These are phyloP conservation scores for Lichtheimia hyalospora DNA, from an alignment of 371 early-diverging fungal species.

Conservation along the genomic window DNA sequence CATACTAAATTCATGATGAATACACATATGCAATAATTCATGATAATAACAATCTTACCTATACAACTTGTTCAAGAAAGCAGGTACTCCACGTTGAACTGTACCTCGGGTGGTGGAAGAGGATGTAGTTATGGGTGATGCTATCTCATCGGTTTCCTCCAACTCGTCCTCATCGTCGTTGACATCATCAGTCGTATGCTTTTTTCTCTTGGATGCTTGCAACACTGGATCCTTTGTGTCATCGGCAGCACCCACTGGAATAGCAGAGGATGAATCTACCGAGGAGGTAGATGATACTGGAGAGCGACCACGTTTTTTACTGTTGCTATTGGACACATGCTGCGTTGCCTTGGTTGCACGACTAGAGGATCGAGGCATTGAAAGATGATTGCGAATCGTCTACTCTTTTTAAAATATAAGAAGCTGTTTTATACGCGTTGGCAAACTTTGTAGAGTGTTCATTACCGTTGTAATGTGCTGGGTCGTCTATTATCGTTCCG, in stretches of 20 bases:
- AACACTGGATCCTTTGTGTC: background rate
- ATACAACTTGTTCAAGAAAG: slow-evolving; percentile 24
- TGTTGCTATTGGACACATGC: background rate
- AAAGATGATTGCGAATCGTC: slow-evolving; percentile 1
- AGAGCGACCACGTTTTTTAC: slow-evolving; percentile 14
- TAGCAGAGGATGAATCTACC: background rate
- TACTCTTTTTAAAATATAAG: background rate
- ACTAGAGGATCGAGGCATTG: slow-evolving; percentile 16
- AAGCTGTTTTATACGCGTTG: too few relatives aligned
- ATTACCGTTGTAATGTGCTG: too few relatives aligned
- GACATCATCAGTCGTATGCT: background rate
- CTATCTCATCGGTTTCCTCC: background rate
- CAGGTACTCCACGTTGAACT: slow-evolving; percentile 18
- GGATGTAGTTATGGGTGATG: background rate
- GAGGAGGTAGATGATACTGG: background rate
- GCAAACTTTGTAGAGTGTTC: too few relatives aligned
- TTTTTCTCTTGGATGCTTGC: background rate
- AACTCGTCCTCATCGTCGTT: slow-evolving; percentile 2
- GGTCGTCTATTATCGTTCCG: too few relatives aligned
- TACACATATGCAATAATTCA: background rate
- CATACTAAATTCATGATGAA: slow-evolving; percentile 49
- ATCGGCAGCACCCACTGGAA: background rate
- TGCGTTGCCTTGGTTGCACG: slow-evolving; percentile 10
- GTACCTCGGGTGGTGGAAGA: background rate
- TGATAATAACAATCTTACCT: slow-evolving; percentile 14